Base-by-base conservation (phyloP, 2,329 filamentous ascomycete genomes). In the Didymosphaeria variabile region DNA sequence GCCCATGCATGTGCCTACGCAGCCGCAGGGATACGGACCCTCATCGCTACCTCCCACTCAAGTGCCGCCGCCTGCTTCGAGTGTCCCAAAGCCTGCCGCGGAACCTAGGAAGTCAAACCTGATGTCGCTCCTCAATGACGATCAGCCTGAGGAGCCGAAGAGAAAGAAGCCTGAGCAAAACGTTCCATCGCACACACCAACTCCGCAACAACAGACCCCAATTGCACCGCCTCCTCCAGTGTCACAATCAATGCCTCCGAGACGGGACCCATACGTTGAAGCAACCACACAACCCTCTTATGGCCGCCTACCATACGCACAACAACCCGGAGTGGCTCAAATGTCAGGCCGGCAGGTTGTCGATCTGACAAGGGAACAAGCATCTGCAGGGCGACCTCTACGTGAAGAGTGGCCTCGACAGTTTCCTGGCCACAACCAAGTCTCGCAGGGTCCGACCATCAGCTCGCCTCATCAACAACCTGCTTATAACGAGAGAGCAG, bases 41-140 rank as follows among this genome's bases (percentile, higher is more conserved):
- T 64, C 64, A 34, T 46, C 57, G 31, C 72, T 69, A 50, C 59
- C 69, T 36, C 57, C 71, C 47, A 38, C 60, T 50, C 69, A 71
- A 38, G 61, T 62, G 32, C 60, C 59, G 0, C 63, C 70, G 8
- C 65, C 69, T 13, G 40, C 58, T 42, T 50, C 71, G 44, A 60
- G 60, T 38, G 58, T 58, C 55, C 63, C 71, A 2, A 74, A 74
- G 55, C 72, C 76, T 61, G 65, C 69, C 15, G 57, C 69, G n/a
- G 72, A 74, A 55, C 73, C 76, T 9, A 72, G 73, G 47, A 78
- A 75, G 57, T 78, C 77, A 7, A 79, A 78, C 53, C 42, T 80
- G 15, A 67, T 78, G 57, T 78, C 75, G 3, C 57, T 80, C 17
- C 70, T 80, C 15, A 80, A 80, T 58, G 75, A 76, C 31, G 62